Conservation (phyloP, 1,284 basidiomycete species). For the Austroboletus rostrupii region DNA sequence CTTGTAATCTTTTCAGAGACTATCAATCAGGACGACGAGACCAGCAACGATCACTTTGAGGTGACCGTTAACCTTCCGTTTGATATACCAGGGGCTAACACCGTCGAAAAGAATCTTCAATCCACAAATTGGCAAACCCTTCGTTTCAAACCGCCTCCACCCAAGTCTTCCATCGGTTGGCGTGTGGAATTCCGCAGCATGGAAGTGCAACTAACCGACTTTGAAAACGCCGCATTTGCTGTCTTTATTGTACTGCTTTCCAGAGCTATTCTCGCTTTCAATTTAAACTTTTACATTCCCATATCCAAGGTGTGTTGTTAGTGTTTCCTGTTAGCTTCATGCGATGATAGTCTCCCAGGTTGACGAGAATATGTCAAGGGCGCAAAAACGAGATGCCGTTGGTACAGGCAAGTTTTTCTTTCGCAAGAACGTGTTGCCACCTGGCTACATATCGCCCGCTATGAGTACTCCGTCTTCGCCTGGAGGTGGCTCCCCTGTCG, state of each 20-base stretch:
- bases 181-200: constrained; percentile 97
- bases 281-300: constrained; percentile 94
- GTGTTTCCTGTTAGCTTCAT: neutral
- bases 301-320: constrained; percentile 77
- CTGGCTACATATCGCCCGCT: constrained; percentile 38
- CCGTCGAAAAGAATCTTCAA: constrained; percentile 78
- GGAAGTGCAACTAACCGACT: constrained; percentile 99
- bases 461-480: constrained; percentile 48
- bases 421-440: constrained; percentile 82
- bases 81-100: constrained; percentile 7
- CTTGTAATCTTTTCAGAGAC: constrained; percentile 94
- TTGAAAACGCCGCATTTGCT: constrained; percentile 96
- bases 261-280: constrained; percentile 87
- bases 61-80: constrained; percentile 35
- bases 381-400: constrained; percentile 83
- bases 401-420: constrained; percentile 81
- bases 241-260: constrained; percentile 94
- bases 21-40: constrained; percentile 85
- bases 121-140: constrained; percentile 99
- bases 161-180: constrained; percentile 92
- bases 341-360: constrained; percentile 52
- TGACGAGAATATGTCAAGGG: constrained; percentile 93
- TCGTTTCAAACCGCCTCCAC: constrained; percentile 96
- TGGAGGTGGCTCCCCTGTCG: constrained; percentile 46
- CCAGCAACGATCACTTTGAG: constrained; percentile 95